phyloP scores from a whole-genome alignment of 116 monocot genomes.

The Zostera marina region DNA sequence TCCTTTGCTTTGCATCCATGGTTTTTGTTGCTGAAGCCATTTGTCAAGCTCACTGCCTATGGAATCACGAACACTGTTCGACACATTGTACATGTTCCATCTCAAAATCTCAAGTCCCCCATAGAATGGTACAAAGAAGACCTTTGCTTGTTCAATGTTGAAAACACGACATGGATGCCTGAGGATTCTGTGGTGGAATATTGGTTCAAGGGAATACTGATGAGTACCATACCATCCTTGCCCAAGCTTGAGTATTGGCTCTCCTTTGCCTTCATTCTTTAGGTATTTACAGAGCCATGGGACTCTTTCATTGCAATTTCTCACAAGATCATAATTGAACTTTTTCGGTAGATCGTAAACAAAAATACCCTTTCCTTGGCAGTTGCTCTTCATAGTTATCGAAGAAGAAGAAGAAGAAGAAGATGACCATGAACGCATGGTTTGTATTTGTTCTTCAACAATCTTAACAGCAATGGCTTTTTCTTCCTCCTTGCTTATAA shows the following conservation, averaged over 20 bases:
- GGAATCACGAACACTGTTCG: slow-evolving; percentile 18
- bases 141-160: slow-evolving; percentile 14
- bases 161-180: slow-evolving; percentile 24
- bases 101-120: slow-evolving; percentile 34
- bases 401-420: neutral
- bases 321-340: slow-evolving; percentile 35
- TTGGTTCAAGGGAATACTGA: slow-evolving; percentile 45
- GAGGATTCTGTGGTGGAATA: slow-evolving; percentile 25
- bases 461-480: slow-evolving; percentile 12
- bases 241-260: slow-evolving; percentile 11
- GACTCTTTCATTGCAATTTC: slow-evolving; percentile 15
- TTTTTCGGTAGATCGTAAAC: slow-evolving; percentile 38
- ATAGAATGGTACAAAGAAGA: slow-evolving; percentile 54
- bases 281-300: slow-evolving; percentile 42
- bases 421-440: slow-evolving; percentile 13
- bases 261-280: slow-evolving; percentile 27
- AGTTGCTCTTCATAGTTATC: neutral
- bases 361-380: slow-evolving; percentile 21
- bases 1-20: slow-evolving; percentile 15
- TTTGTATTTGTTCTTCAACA: slow-evolving; percentile 9
- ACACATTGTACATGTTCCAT: slow-evolving; percentile 37
- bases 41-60: slow-evolving; percentile 23
- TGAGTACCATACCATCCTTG: slow-evolving; percentile 30
- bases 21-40: slow-evolving; percentile 15
- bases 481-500: slow-evolving; percentile 4